Percentiles rank a stretch among this genome's conserved stretches.
Conservation (phyloP, 2,329 filamentous ascomycete genomes). For the Rhynchosporium graminicola region DNA sequence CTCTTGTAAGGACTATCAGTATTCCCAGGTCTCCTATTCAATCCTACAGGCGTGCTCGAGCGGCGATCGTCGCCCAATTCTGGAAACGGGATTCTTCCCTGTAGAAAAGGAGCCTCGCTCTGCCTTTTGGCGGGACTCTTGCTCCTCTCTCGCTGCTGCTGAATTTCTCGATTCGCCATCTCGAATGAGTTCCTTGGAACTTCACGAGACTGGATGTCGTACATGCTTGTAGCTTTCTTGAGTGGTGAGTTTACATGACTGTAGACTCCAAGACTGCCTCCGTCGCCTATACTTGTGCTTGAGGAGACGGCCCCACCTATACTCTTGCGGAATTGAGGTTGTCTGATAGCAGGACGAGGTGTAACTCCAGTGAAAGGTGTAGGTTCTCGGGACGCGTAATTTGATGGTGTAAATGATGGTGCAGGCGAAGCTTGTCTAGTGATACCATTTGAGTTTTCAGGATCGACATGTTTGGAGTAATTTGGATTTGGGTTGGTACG, state of each 20-base stretch:
- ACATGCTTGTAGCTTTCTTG: conserved; percentile 70
- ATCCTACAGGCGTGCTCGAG: conserved; percentile 29
- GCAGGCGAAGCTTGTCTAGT: conserved; percentile 41
- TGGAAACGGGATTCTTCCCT: conserved; percentile 21
- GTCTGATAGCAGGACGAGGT: conserved; percentile 48
- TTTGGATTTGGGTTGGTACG: conserved; percentile 81
- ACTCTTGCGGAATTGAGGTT: conserved; percentile 54
- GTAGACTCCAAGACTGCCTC: conserved; percentile 79
- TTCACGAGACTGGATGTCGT: conserved; percentile 52
- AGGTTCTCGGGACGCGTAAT: conserved; percentile 39
- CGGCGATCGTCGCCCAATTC: conserved; percentile 29
- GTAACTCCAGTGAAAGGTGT: conserved; percentile 43
- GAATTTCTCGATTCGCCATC: conserved; percentile 50
- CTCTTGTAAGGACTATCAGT: conserved; percentile 35
- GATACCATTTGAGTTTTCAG: conserved; percentile 51
- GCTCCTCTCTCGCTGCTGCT: conserved; percentile 36
- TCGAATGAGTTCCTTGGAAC: conserved; percentile 62
- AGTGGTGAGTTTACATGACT: conserved; percentile 80
- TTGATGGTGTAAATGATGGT: conserved; percentile 41
- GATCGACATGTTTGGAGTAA: conserved; percentile 72
- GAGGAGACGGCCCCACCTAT: conserved; percentile 38
- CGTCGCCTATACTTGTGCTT: conserved; percentile 51
- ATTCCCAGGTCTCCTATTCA: conserved; percentile 23
- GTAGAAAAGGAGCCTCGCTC: conserved; percentile 23
- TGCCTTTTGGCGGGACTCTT: conserved; percentile 36